A percentile compares a stretch with the other conserved stretches of the same genome.
Evolutionary conservation across 73 alveolate genomes (phyloP).

Genomic region (Tetrahymena malaccensis): DNA sequence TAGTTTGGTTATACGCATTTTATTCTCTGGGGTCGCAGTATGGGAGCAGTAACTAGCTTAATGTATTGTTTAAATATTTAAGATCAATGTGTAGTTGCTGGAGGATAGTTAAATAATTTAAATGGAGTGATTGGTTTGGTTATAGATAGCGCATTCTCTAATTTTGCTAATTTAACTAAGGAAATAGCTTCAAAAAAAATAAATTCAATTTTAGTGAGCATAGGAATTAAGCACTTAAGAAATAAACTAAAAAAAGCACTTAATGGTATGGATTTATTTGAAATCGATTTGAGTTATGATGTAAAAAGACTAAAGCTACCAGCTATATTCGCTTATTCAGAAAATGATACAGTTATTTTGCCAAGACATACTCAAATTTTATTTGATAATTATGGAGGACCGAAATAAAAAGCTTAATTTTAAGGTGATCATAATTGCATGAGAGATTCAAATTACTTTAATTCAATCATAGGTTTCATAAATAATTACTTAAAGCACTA

Average conservation of each 20-base stretch:
- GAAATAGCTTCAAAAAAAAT: not conserved
- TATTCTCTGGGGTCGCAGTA: conserved; percentile 11
- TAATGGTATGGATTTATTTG: conserved; percentile 4
- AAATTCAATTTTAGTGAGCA: not conserved
- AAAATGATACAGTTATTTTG: not conserved
- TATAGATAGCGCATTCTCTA: conserved; percentile 3
- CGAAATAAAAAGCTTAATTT: conserved; percentile 24
- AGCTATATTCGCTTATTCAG: conserved; percentile 10
- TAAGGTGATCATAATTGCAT: conserved; percentile 22
- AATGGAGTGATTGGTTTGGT: not conserved
- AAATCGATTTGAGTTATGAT: not conserved
- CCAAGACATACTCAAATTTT: not conserved
- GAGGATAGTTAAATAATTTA: not conserved
- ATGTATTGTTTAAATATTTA: not conserved
- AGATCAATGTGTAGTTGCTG: not conserved
- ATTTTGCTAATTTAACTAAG: not conserved
- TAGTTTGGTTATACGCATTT: not conserved
- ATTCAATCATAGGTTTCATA: not conserved
- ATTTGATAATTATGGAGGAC: conserved; percentile 6
- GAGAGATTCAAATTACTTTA: conserved; percentile 28
- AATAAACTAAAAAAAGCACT: not conserved
- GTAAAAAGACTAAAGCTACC: not conserved
- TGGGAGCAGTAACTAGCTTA: conserved; percentile 18
- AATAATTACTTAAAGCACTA: not conserved
- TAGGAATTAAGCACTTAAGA: not conserved